phyloP scores from a whole-genome alignment of 2,329 filamentous ascomycete genomes.

The Colletotrichum sublineola region DNA sequence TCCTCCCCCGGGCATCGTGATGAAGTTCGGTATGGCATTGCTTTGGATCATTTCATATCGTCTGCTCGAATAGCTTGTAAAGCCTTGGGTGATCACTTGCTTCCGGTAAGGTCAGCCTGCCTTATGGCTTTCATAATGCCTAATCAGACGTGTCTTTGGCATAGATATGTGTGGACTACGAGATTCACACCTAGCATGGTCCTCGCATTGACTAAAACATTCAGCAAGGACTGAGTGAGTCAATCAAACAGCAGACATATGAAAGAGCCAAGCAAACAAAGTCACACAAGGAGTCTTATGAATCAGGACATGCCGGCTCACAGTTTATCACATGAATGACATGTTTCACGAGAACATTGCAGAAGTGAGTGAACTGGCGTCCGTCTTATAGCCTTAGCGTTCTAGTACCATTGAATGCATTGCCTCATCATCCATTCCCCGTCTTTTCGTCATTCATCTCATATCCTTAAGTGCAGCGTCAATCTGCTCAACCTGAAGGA shows the following conservation, averaged over 20 bases:
- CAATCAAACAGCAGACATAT: not conserved
- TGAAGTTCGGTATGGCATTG: not conserved
- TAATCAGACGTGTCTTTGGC: too few relatives aligned
- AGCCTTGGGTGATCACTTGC: not conserved
- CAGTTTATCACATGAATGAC: not conserved
- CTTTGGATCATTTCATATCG: not conserved
- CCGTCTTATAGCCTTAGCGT: constrained; percentile 15
- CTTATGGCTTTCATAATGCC: not conserved
- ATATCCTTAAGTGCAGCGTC: constrained; percentile 28
- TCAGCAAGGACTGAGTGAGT: not conserved
- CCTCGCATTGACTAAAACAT: too few relatives aligned
- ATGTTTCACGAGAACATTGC: not conserved
- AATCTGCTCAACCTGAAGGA: constrained; percentile 24
- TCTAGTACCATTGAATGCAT: not conserved
- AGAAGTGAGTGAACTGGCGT: constrained; percentile 17
- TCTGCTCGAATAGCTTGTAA: not conserved
- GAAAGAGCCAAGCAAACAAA: not conserved
- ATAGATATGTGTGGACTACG: not conserved
- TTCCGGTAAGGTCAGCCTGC: not conserved
- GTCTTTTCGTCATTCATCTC: not conserved
- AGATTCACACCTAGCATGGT: not conserved
- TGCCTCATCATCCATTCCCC: constrained; percentile 1
- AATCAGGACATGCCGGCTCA: not conserved
- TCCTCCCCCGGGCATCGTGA: not conserved
- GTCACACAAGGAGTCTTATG: not conserved